phyloP scores from a whole-genome alignment of 768 basidiomycete genomes.

The Amanita thiersii region DNA sequence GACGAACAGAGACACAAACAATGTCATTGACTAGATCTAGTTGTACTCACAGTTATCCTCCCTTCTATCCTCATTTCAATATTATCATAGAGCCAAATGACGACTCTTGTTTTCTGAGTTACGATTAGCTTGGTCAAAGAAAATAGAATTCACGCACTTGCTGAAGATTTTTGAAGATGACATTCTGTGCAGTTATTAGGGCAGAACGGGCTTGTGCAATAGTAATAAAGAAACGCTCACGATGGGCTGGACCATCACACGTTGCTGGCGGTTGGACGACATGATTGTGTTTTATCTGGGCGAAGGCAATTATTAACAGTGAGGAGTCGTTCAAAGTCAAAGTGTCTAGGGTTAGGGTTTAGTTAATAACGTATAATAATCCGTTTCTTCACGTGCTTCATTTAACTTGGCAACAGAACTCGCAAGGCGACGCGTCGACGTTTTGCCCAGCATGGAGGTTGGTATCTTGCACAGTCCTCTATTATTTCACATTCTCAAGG shows the following conservation, averaged over 20 bases:
- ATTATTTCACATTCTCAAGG: too few relatives aligned
- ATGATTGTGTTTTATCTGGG: slow-evolving; percentile 42
- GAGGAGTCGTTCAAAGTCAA: slow-evolving; percentile 11
- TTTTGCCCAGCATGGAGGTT: slow-evolving; percentile 20
- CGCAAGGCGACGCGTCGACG: slow-evolving; percentile 18
- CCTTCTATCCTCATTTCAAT: slow-evolving; percentile 96
- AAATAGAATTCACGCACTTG: slow-evolving; percentile 37
- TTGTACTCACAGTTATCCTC: slow-evolving; percentile 76
- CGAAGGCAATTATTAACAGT: slow-evolving; percentile 8
- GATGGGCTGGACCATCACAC: slow-evolving; percentile 99
- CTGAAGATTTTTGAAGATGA: slow-evolving; percentile 97
- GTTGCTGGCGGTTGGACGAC: slow-evolving; percentile 80
- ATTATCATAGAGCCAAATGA: slow-evolving; percentile 97
- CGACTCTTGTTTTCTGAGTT: slow-evolving; percentile 69
- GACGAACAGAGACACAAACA: too few relatives aligned
- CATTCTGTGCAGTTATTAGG: slow-evolving; percentile 50
- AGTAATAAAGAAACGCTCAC: slow-evolving; percentile 39
- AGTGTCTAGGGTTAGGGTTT: slow-evolving; percentile 19
- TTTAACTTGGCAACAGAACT: slow-evolving; percentile 11
- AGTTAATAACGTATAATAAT: slow-evolving; percentile 7
- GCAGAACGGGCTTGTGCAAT: slow-evolving; percentile 3
- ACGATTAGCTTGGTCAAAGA: slow-evolving; percentile 7
- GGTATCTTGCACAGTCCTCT: background rate
- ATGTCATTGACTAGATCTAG: slow-evolving; percentile 3
- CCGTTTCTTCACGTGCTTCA: slow-evolving; percentile 16